Evolutionary conservation across 2,329 filamentous ascomycete genomes (phyloP).

Genomic region (Exophiala sideris): DNA sequence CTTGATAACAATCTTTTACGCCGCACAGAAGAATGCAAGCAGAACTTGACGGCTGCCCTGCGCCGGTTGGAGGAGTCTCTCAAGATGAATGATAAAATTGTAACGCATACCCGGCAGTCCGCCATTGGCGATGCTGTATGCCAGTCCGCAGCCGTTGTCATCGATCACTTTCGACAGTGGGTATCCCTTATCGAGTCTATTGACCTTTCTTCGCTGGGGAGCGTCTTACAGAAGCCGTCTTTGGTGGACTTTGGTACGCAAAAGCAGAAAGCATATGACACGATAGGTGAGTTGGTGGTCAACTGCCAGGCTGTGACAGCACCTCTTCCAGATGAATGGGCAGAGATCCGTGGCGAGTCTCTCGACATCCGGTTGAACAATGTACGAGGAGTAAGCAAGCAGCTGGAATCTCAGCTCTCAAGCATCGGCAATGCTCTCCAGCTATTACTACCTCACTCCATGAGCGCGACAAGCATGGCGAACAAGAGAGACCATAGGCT

Average conservation of each 20-base stretch:
- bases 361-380: conserved; percentile 81
- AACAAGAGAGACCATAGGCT: conserved; percentile 47
- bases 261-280: conserved; percentile 92
- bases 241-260: conserved; percentile 82
- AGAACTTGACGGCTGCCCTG: conserved; percentile 79
- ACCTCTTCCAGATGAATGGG: conserved; percentile 91
- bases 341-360: conserved; percentile 83
- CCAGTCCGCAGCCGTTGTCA: conserved; percentile 69
- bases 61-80: conserved; percentile 84
- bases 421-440: conserved; percentile 87
- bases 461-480: conserved; percentile 49
- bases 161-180: conserved; percentile 89
- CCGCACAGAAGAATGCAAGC: conserved; percentile 78
- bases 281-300: conserved; percentile 82
- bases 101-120: conserved; percentile 74
- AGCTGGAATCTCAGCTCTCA: conserved; percentile 80
- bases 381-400: conserved; percentile 71
- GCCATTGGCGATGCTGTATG: conserved; percentile 80
- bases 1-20: conserved; percentile 77
- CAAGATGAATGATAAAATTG: conserved; percentile 71
- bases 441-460: conserved; percentile 74
- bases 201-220: conserved; percentile 75
- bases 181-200: conserved; percentile 87
- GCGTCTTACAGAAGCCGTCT: conserved; percentile 77
- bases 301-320: conserved; percentile 89